Base-by-base conservation (phyloP, 768 basidiomycete genomes). In the Xanthoconium stramineum region DNA sequence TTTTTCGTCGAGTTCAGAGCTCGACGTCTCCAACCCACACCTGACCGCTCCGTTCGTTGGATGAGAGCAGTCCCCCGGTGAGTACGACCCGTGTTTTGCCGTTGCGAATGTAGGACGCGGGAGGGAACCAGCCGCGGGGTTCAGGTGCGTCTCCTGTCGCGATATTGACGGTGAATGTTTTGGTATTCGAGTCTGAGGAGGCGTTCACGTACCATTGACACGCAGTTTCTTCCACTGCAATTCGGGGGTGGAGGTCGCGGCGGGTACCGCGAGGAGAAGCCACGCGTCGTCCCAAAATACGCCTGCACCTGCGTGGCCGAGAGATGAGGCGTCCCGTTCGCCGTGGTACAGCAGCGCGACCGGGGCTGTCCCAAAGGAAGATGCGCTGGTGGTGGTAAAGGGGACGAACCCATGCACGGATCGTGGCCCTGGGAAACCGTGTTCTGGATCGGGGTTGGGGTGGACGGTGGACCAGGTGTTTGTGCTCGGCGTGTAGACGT, bases 101-200 rank as follows among this genome's bases (percentile, higher is more conserved):
- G 5, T 57, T 55, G 11, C 60, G 66, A 2, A 61, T 55, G 32
- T 69, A 69, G 1, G 55, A 61, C 1, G 70, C 71, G 0, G 69
- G 57, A 1, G 73, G 65, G 60, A 82, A 77, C 78, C 80, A 81
- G 0, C 80, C 79, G 15, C 78, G 65, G 0, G 72, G 66, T 32
- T 70, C 67, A 5, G 77, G 75, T 0, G 28, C 37, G 3, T 32
- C 15, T 4, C 50, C 50, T 50, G 14, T 28, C n/a, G 13, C 33
- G 33, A 35, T 19, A 11, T 17, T 24, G 4, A 24, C 4, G 4
- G 24, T 24, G 24, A 24, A 24, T 24, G 24, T 24, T 24, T n/a
- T n/a, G n/a, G 4, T 24, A 24, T 24, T 24, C n/a, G n/a, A n/a
- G n/a, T n/a, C 4, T 24, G 24, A 4, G 24, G 36, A 49, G 2